Conservation (phyloP, 139 green algal genomes). For the Pleodorina starrii region DNA sequence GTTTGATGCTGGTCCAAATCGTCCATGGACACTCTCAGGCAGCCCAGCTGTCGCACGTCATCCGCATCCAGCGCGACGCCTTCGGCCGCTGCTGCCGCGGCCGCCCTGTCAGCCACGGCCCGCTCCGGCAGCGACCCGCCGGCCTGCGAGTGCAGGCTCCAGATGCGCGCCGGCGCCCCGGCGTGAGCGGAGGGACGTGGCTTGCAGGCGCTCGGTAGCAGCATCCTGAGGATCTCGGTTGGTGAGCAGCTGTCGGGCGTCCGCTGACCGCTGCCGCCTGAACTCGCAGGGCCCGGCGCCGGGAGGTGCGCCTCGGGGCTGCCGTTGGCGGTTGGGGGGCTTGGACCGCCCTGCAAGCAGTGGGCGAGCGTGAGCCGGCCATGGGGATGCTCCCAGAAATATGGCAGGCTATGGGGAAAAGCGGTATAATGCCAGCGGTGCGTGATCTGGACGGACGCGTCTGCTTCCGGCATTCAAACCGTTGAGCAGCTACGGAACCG, state of each 20-base stretch:
- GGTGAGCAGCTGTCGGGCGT: constrained; percentile 27
- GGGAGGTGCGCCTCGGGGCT: neutral
- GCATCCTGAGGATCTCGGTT: constrained; percentile 38
- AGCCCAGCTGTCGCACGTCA: neutral
- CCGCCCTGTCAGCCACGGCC: neutral
- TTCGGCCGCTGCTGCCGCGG: neutral
- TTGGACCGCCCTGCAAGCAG: neutral
- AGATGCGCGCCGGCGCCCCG: neutral
- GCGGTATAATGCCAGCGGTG: too few relatives aligned
- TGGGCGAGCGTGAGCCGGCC: too few relatives aligned
- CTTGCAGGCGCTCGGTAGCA: constrained; percentile 45
- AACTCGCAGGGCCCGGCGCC: neutral
- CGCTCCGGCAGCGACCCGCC: too few relatives aligned
- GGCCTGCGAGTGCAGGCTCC: neutral
- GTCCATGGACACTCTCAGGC: constrained; percentile 24
- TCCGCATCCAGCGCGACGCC: neutral
- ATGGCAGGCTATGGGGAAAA: too few relatives aligned
- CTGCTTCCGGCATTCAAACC: too few relatives aligned
- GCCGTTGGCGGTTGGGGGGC: neutral
- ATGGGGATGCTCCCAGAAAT: too few relatives aligned
- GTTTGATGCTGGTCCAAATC: constrained; percentile 1
- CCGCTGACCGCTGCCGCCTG: too few relatives aligned
- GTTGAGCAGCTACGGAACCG: too few relatives aligned
- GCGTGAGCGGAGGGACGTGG: neutral
- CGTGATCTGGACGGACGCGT: too few relatives aligned